A percentile compares a stretch with the other conserved stretches of the same genome.
phyloP scores from a whole-genome alignment of 176 grass and related monocot genomes.

The Tuctoria greenei region DNA sequence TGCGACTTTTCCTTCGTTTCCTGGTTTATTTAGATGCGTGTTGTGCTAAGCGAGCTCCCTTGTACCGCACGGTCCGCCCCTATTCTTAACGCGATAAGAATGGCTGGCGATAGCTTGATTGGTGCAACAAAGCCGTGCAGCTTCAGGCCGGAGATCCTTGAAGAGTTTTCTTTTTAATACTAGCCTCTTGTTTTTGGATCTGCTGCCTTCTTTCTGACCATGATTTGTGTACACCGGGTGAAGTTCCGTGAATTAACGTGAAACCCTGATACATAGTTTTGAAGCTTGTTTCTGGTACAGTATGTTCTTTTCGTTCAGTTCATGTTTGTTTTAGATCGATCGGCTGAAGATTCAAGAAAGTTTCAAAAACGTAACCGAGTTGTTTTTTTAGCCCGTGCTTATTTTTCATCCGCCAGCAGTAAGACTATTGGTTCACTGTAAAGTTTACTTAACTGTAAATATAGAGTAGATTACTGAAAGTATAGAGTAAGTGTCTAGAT shows the following conservation, averaged over 20 bases:
- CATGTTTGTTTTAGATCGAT: background rate
- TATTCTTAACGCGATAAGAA: constrained; percentile 32
- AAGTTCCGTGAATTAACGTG: background rate
- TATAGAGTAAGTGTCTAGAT: no score
- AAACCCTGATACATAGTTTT: background rate
- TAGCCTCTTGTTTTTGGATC: constrained; percentile 13
- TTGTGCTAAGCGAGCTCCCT: constrained; percentile 5
- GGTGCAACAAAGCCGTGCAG: background rate
- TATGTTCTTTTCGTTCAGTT: background rate
- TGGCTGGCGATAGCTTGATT: constrained; percentile 20
- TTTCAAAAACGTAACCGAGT: background rate
- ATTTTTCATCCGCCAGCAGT: background rate
- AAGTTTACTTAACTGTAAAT: no score
- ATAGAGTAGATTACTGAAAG: no score
- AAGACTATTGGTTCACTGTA: background rate
- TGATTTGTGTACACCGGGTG: background rate
- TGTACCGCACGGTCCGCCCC: background rate
- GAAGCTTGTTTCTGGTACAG: background rate
- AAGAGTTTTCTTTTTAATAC: constrained; percentile 7
- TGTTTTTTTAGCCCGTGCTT: background rate
- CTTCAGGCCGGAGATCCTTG: constrained; percentile 18
- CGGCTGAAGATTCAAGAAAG: background rate
- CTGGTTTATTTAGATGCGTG: background rate
- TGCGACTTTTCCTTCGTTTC: constrained; percentile 3
- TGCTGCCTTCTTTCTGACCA: background rate